Conservation (phyloP, 2,329 filamentous ascomycete species). For the Aspergillus versicolor region DNA sequence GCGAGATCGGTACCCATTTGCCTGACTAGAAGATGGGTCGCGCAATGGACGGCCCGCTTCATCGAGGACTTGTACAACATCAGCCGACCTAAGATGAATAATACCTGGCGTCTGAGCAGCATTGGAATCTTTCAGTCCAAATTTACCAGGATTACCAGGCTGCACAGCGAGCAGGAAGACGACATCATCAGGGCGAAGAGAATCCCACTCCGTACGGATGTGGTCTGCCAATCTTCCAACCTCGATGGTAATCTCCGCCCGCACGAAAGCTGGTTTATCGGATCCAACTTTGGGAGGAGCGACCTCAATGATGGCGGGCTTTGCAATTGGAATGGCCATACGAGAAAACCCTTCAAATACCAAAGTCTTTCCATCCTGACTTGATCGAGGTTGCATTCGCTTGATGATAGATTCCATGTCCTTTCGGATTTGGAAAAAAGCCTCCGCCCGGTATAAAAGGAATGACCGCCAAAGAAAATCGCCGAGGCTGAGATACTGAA, state of each 20-base stretch:
- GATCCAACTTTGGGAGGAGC: slow-evolving; percentile 80
- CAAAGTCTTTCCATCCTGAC: slow-evolving; percentile 62
- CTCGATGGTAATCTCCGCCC: slow-evolving; percentile 82
- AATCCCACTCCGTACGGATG: slow-evolving; percentile 84
- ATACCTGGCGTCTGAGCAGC: slow-evolving; percentile 64
- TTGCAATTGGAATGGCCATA: slow-evolving; percentile 86
- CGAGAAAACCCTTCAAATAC: slow-evolving; percentile 81
- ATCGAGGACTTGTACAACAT: slow-evolving; percentile 82
- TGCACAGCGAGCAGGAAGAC: slow-evolving; percentile 82
- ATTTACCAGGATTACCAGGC: slow-evolving; percentile 43
- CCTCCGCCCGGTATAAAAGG: slow-evolving; percentile 81
- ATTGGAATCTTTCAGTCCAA: slow-evolving; percentile 19
- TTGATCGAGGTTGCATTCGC: slow-evolving; percentile 69
- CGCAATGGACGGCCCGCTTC: slow-evolving; percentile 75
- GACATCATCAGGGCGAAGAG: slow-evolving; percentile 79
- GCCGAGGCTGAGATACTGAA: slow-evolving; percentile 91
- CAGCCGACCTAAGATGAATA: slow-evolving; percentile 72
- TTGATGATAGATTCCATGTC: slow-evolving; percentile 83
- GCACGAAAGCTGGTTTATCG: slow-evolving; percentile 76
- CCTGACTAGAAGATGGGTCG: slow-evolving; percentile 53
- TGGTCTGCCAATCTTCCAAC: slow-evolving; percentile 74
- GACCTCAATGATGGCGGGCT: slow-evolving; percentile 83
- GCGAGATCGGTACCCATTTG: slow-evolving; percentile 61
- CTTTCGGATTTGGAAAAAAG: slow-evolving; percentile 90
- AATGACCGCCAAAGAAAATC: slow-evolving; percentile 98